phyloP scores from a whole-genome alignment of 1,139 yeast genomes.

The Taphrina populina region DNA sequence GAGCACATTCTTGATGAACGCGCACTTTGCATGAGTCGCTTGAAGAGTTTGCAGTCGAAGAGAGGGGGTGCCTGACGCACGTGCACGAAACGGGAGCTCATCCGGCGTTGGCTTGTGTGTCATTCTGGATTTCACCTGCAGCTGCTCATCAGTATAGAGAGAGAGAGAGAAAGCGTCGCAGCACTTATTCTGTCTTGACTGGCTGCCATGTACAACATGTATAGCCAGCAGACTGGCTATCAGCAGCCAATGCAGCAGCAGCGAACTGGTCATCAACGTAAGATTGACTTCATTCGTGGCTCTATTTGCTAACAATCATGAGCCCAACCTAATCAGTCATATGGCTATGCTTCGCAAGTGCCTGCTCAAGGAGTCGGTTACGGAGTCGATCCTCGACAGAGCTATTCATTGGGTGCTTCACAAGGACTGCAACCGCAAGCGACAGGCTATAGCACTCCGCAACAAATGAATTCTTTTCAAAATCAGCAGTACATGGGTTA shows the following conservation, averaged over 20 bases:
- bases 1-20: no score
- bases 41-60: slow-evolving; percentile 8
- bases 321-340: no score
- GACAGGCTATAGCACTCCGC: slow-evolving; percentile 40
- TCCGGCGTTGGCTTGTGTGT: no score
- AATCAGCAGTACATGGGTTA: background rate
- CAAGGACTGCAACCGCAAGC: slow-evolving; percentile 38
- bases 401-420: slow-evolving; percentile 36
- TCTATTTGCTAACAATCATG: no score
- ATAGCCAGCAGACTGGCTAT: slow-evolving; percentile 18
- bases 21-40: no score
- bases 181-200: no score
- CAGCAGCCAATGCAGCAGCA: slow-evolving; percentile 29
- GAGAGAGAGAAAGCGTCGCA: no score
- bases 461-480: background rate
- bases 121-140: no score
- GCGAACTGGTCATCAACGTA: slow-evolving; percentile 31
- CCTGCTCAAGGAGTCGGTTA: no score
- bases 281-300: background rate
- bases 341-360: no score
- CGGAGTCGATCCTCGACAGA: no score
- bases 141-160: no score
- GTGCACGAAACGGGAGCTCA: slow-evolving; percentile 8
- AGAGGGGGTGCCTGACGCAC: slow-evolving; percentile 8
- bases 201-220: slow-evolving; percentile 18